Conservation (phyloP, 108 stramenopile species). For the Bacterosira constricta region DNA sequence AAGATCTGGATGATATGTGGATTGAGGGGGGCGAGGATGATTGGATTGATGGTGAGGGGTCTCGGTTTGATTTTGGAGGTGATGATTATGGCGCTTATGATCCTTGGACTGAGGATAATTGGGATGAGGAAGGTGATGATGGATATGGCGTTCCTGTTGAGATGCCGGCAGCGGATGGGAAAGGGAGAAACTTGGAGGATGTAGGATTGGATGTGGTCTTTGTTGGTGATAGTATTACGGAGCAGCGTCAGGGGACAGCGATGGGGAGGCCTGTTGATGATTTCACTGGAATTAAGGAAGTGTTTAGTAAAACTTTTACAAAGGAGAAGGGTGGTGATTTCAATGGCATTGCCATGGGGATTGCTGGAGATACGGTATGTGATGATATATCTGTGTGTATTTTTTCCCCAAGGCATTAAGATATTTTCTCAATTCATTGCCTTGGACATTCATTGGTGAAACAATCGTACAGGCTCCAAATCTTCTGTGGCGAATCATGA, state of each 20-base stretch:
- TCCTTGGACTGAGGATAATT: neutral
- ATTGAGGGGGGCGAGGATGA: slow-evolving; percentile 40
- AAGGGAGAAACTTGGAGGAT: slow-evolving; percentile 2
- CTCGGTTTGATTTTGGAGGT: slow-evolving; percentile 32
- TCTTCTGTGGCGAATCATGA: slow-evolving; percentile 76
- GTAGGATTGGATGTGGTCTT: slow-evolving; percentile 70
- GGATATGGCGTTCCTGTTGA: slow-evolving; percentile 26
- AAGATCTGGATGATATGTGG: slow-evolving; percentile 35
- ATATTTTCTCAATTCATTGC: neutral
- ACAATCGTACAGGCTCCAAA: slow-evolving; percentile 55
- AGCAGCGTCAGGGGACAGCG: slow-evolving; percentile 58
- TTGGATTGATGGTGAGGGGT: slow-evolving; percentile 43
- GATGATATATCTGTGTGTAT: neutral
- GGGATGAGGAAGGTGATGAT: slow-evolving; percentile 27
- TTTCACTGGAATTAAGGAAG: slow-evolving; percentile 33
- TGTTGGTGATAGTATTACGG: slow-evolving; percentile 69
- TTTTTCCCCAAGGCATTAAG: neutral
- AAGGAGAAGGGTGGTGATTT: slow-evolving; percentile 55
- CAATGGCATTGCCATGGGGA: slow-evolving; percentile 69
- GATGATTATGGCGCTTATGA: slow-evolving; percentile 15
- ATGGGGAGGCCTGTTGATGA: slow-evolving; percentile 31
- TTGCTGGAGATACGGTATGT: slow-evolving; percentile 67
- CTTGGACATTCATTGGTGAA: neutral
- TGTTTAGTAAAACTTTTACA: slow-evolving; percentile 58
- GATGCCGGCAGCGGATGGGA: slow-evolving; percentile 1